Base-by-base conservation (phyloP, 192 early-diverging fungal species). In the Coemansia aciculifera region DNA sequence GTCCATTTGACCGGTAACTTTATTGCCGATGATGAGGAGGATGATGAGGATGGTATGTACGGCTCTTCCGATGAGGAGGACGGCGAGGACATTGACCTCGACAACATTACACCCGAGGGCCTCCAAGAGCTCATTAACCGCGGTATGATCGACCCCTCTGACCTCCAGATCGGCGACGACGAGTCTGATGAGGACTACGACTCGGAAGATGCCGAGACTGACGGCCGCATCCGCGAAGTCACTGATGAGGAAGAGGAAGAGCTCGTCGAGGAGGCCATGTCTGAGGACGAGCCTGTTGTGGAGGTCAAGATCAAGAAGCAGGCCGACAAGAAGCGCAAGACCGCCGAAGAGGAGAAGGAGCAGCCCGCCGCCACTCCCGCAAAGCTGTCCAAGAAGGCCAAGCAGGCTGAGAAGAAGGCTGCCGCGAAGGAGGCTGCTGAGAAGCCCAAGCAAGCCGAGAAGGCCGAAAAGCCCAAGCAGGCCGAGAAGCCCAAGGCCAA, bases 241-340 rank as follows among this genome's bases (percentile, higher is more conserved):
- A 78, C 72, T 11, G 62, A 36, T 5, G 73, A 74, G 38, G 76
- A 81, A n/a, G 80, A 85, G 69, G 67, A 61, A 48, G 77, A 76
- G 77, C 49, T 71, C 68, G 49, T 68, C 13, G 65, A 83, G 29
- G 82, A 82, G 65, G 78, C 37, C 59, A 74, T 60, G 37, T 56
- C 44, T 12, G 68, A 65, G 64, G 85, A 78, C 72, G 63, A 62
- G 31, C 61, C 67, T 2, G 70, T 68, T 0, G 63, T 65, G 46
- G 75, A 71, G 44, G 70, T 83, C 64, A 88, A 87, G 79, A 79
- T 78, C 66, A 85, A 84, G 69, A 75, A 81, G 78, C 75, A 67
- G 68, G 84, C 72, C 12, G 83, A 86, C 61, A 63, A 66, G 62
- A 64, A 73, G 62, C 70, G 62, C 54, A 69, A 64, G 84, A 69